phyloP scores from a whole-genome alignment of 1,284 basidiomycete species.

The Peniophora sp. region DNA sequence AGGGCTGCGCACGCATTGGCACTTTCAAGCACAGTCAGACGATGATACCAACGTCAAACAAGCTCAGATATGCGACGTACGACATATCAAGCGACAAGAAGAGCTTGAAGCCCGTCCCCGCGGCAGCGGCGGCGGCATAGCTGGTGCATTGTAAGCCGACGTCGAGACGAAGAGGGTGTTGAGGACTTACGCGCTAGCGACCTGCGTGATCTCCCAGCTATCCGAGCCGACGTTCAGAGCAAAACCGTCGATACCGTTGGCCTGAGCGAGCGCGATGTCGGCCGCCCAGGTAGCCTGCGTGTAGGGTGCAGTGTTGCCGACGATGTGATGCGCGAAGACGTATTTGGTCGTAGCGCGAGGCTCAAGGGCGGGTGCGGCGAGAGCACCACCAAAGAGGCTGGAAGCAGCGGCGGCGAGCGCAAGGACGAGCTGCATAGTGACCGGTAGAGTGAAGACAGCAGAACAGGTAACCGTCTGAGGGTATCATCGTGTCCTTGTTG shows the following conservation, averaged over 20 bases:
- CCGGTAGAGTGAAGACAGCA: too few species aligned
- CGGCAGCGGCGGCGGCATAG: slow-evolving; percentile 6
- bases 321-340: slow-evolving; percentile 28
- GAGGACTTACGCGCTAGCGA: slow-evolving; percentile 36
- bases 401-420: too few species aligned
- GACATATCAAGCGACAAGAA: slow-evolving; percentile 54
- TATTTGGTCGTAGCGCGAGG: neutral
- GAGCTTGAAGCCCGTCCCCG: slow-evolving; percentile 34
- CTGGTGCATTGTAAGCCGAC: neutral
- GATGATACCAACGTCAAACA: neutral
- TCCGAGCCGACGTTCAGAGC: slow-evolving; percentile 43
- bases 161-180: slow-evolving; percentile 13
- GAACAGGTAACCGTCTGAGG: too few species aligned
- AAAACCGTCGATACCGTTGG: slow-evolving; percentile 34
- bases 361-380: too few species aligned
- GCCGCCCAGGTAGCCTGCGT: slow-evolving; percentile 22
- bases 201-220: slow-evolving; percentile 26
- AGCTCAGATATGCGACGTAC: neutral
- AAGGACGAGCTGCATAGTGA: too few species aligned
- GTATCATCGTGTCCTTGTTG: too few species aligned
- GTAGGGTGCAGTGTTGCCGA: slow-evolving; percentile 35
- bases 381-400: too few species aligned
- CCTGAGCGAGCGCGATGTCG: slow-evolving; percentile 31
- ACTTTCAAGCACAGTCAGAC: neutral
- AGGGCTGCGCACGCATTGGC: slow-evolving; percentile 28